Evolutionary conservation across 2,329 filamentous ascomycete genomes (phyloP).

Genomic region (Cladosporium colombiae): DNA sequence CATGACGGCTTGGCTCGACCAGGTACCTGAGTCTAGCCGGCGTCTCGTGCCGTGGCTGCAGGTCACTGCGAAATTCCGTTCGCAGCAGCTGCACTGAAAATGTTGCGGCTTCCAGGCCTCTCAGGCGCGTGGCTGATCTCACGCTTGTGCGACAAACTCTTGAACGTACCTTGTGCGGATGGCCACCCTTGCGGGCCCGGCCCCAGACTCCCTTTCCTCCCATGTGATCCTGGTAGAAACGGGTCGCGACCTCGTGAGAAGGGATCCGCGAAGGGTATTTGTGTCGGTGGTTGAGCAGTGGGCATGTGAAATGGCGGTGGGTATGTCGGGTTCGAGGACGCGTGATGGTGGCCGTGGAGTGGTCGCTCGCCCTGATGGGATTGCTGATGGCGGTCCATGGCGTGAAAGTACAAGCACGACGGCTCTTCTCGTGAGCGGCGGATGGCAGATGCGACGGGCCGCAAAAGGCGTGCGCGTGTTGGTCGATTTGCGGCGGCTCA

Average conservation of each 20-base stretch:
- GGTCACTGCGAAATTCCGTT: constrained; percentile 16
- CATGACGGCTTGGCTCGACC: constrained; percentile 15
- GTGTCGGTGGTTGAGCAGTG: constrained; percentile 43
- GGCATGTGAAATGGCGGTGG: constrained; percentile 36
- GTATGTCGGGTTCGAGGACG: constrained; percentile 37
- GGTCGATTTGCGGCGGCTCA: constrained; percentile 7
- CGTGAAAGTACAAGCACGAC: neutral
- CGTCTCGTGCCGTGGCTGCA: constrained; percentile 19
- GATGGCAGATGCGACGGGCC: neutral
- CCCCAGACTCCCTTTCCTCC: constrained; percentile 37
- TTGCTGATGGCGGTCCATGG: constrained; percentile 34
- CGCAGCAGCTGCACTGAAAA: constrained; percentile 6
- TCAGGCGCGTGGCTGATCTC: neutral
- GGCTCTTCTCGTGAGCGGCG: constrained; percentile 1
- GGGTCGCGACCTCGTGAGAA: constrained; percentile 48
- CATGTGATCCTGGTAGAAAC: constrained; percentile 44
- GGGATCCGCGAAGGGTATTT: constrained; percentile 50
- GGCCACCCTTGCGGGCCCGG: constrained; percentile 13
- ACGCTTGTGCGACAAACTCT: constrained; percentile 17
- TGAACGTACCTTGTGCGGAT: constrained; percentile 17
- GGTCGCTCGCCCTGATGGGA: constrained; percentile 42
- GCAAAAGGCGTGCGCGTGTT: neutral
- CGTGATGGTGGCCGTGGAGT: constrained; percentile 36
- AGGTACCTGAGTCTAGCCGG: constrained; percentile 21
- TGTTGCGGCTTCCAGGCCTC: neutral